Conservation (phyloP, 2,329 filamentous ascomycete genomes). For the Aureobasidium sp. region DNA sequence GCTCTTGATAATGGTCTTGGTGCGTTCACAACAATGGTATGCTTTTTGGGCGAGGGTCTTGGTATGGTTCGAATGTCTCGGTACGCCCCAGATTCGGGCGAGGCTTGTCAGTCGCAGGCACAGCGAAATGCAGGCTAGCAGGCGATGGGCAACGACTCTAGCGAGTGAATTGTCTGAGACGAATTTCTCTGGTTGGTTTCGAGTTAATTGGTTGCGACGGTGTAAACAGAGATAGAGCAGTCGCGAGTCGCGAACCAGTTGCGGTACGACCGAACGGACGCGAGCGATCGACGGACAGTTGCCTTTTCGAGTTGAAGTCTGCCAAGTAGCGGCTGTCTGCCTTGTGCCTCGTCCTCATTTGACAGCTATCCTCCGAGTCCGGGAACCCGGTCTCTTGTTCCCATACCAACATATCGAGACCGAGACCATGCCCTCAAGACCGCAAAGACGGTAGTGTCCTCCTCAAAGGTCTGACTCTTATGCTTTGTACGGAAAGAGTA, state of each 20-base stretch:
- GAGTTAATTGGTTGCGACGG: neutral
- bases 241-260: constrained; percentile 1
- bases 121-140: neutral
- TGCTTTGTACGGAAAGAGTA: neutral
- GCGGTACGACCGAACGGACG: neutral
- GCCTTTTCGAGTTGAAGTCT: neutral
- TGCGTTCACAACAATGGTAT: neutral
- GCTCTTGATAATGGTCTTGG: neutral
- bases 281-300: neutral
- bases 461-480: neutral
- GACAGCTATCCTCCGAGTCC: neutral
- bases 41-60: neutral
- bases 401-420: neutral
- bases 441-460: neutral
- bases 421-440: neutral
- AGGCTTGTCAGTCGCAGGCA: neutral
- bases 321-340: neutral
- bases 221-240: neutral
- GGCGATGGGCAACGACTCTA: neutral
- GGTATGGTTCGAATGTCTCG: constrained; percentile 1
- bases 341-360: neutral
- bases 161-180: neutral
- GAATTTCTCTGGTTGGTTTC: neutral
- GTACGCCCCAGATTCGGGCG: constrained; percentile 4
- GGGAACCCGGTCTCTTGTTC: neutral